A percentile compares a stretch with the other conserved stretches of the same genome.
phyloP scores from a whole-genome alignment of 345 rosid species.

The Ceriops tagal region DNA sequence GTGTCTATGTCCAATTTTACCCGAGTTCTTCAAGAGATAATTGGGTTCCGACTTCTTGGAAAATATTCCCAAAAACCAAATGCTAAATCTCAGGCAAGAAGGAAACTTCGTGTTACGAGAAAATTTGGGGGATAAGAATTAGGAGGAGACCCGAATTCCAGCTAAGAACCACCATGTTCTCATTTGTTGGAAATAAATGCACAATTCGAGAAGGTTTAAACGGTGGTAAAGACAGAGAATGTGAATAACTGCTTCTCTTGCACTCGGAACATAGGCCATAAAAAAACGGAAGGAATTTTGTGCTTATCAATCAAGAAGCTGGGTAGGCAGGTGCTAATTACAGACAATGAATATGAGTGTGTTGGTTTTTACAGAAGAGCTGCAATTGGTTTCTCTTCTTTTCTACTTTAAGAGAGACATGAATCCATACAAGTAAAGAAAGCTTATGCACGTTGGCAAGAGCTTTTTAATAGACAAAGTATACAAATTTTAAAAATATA shows the following conservation, averaged over 20 bases:
- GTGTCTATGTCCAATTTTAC: not conserved
- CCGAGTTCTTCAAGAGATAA: conserved; percentile 15
- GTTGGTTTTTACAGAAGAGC: too few relatives aligned
- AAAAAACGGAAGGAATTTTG: not conserved
- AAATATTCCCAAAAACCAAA: conserved; percentile 28
- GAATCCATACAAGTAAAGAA: too few relatives aligned
- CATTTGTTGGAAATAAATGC: conserved; percentile 22
- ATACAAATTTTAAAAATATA: too few relatives aligned
- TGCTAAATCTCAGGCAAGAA: conserved; percentile 12
- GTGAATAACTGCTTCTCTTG: not conserved
- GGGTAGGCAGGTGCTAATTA: too few relatives aligned
- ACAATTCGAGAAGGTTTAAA: conserved; percentile 15
- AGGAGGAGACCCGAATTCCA: conserved; percentile 21
- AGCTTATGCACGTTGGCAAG: too few relatives aligned
- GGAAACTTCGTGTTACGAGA: conserved; percentile 15
- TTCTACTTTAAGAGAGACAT: too few relatives aligned
- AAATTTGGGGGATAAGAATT: conserved; percentile 35
- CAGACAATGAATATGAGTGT: too few relatives aligned
- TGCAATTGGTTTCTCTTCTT: too few relatives aligned
- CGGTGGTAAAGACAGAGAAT: conserved; percentile 10
- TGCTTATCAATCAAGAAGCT: too few relatives aligned
- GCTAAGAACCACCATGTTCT: conserved; percentile 1
- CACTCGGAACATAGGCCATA: not conserved
- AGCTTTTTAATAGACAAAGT: too few relatives aligned
- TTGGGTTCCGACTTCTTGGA: conserved; percentile 11